Conservation (phyloP, 2,329 filamentous ascomycete species). For the Phialocephala subalpina region DNA sequence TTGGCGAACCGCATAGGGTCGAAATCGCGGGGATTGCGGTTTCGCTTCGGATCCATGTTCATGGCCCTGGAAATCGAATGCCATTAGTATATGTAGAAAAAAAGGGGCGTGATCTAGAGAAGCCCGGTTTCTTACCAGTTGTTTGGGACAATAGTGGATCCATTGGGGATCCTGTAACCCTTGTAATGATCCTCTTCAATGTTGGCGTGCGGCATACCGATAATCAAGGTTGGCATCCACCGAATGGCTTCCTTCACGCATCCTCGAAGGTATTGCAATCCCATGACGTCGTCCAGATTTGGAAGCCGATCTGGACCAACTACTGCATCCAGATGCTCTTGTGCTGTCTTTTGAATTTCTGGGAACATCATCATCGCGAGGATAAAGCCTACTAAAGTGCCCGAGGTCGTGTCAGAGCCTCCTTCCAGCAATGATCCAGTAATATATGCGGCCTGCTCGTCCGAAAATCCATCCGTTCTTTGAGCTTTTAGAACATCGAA, state of each 20-base stretch:
- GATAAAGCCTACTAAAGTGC: constrained; percentile 46
- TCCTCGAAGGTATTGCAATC: constrained; percentile 52
- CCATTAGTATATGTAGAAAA: too few species aligned
- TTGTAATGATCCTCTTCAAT: constrained; percentile 51
- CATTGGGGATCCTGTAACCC: constrained; percentile 54
- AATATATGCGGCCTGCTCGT: constrained; percentile 40
- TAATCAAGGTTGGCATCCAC: constrained; percentile 41
- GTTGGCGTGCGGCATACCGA: constrained; percentile 52
- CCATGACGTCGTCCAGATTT: constrained; percentile 46
- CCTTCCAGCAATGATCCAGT: constrained; percentile 45
- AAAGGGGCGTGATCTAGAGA: background rate
- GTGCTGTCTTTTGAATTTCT: constrained; percentile 51
- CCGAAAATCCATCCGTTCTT: constrained; percentile 29
- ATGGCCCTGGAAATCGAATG: background rate
- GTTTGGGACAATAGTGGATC: constrained; percentile 51
- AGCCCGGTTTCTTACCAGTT: constrained; percentile 22
- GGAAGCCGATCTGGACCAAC: constrained; percentile 50
- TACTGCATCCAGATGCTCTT: constrained; percentile 50
- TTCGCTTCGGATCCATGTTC: constrained; percentile 13
- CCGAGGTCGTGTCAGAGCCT: constrained; percentile 49
- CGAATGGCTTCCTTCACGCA: constrained; percentile 48
- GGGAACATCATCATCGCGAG: constrained; percentile 46
- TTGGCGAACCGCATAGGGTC: constrained; percentile 13
- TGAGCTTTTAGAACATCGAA: constrained; percentile 23
- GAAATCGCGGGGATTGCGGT: constrained; percentile 10